Evolutionary conservation across 768 basidiomycete species (phyloP), one percentile per base, ranked within the genome.

Genomic region (Vishniacozyma victoriae): DNA sequence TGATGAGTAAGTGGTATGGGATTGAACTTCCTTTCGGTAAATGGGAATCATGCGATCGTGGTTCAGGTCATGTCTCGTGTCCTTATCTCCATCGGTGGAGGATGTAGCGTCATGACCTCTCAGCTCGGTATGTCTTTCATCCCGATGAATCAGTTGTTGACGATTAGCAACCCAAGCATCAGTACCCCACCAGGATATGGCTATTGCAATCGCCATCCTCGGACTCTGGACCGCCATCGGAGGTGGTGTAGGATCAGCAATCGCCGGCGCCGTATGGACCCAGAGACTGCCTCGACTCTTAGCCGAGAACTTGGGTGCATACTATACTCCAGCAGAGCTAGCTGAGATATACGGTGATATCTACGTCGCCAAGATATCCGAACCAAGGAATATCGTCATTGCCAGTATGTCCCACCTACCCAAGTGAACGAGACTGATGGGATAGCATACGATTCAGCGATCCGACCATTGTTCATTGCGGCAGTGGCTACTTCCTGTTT

Each of bases 201-300:
- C 73, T 0, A 49, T 68, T 4, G 72, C 72, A 24, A 72, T 66
- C 22, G 68, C 75, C 1, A 51, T 73, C 25, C 50, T 73, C 12
- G 56, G 67, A 9, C 56, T 76, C n/a, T 73, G 71, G 59, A 71
- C 73, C 13, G 64, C 69, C 35, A 64, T 75, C 24, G 75, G 74
- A 15, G 68, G 68, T 31, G 59, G 69, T 0, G 65, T 74, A 44
- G 72, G 69, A 1, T 62, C 58, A 0, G 73, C 75, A 7, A 71
- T 74, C 48, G 62, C 67, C 3, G 55, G 55, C 27, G 61, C 67
- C 12, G 48, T 71, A 2, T 73, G 71, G 69, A 64, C 50, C 26
- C 46, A 53, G 20, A 23, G 46, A 15, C 48, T 64, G 0, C 60
- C 60, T 0, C 44, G 16, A 11, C 50, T 60, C 16, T 46, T 74